Evolutionary conservation across 306 rosid species (phyloP).

Genomic region (Luffa aegyptiaca): DNA sequence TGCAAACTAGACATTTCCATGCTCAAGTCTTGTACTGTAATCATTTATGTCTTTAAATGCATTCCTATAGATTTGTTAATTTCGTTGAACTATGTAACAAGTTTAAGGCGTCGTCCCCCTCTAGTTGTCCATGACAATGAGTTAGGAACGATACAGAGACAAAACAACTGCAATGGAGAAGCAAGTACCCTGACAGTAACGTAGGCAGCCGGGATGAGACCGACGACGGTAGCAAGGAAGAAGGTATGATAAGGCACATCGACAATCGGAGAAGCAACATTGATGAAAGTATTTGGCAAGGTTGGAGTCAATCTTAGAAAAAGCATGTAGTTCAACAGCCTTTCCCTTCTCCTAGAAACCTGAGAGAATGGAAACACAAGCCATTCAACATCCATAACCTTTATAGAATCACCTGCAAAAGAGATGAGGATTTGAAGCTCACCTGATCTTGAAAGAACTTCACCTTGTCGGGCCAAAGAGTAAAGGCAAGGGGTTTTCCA

Average conservation of each 20-base stretch:
- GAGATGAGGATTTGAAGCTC: slow-evolving; percentile 4
- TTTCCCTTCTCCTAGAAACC: slow-evolving; percentile 73
- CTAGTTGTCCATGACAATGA: neutral
- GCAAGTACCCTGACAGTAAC: slow-evolving; percentile 79
- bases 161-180: neutral
- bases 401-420: neutral
- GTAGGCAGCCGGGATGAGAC: slow-evolving; percentile 88
- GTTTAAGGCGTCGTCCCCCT: neutral
- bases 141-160: neutral
- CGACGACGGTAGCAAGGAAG: slow-evolving; percentile 67
- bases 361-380: slow-evolving; percentile 14
- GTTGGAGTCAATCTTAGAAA: slow-evolving; percentile 92
- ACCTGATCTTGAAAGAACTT: slow-evolving; percentile 80
- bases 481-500: slow-evolving; percentile 73
- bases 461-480: slow-evolving; percentile 82
- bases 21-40: neutral
- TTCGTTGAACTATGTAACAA: neutral
- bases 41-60: neutral
- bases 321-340: slow-evolving; percentile 90
- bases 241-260: slow-evolving; percentile 88
- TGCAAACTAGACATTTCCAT: neutral
- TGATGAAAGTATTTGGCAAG: slow-evolving; percentile 87
- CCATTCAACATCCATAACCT: neutral
- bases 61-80: neutral
- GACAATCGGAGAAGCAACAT: slow-evolving; percentile 91